phyloP scores from a whole-genome alignment of 176 grass and related monocot species.

The Puya raimondii region DNA sequence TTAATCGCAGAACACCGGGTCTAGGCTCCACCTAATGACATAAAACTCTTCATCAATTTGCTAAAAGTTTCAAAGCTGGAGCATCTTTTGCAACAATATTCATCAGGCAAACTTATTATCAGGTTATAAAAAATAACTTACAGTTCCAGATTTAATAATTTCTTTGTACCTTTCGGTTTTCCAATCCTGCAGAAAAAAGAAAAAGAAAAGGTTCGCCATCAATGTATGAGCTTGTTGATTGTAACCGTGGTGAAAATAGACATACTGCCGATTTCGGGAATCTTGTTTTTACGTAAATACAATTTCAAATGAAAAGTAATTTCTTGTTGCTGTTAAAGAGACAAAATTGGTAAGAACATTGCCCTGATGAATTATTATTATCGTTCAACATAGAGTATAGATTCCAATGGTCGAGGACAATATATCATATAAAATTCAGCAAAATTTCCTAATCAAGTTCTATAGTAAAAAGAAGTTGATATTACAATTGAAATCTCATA shows the following conservation, averaged over 20 bases:
- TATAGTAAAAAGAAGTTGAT: background rate
- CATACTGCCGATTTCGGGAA: background rate
- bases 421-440: background rate
- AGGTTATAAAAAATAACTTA: constrained; percentile 28
- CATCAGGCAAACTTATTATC: background rate
- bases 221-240: background rate
- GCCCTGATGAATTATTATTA: background rate
- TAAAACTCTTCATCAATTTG: constrained; percentile 3
- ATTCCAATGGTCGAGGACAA: background rate
- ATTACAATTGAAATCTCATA: too few species aligned
- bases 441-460: too few species aligned
- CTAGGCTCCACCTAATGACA: constrained; percentile 63
- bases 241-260: background rate
- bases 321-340: background rate
- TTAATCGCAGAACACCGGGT: constrained; percentile 71
- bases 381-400: background rate
- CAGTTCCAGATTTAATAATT: constrained; percentile 88
- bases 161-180: constrained; percentile 97
- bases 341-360: background rate
- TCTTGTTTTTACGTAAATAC: background rate
- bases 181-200: constrained; percentile 61
- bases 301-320: background rate
- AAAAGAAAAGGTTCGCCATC: background rate
- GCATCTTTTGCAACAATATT: background rate
- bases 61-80: constrained; percentile 7